A percentile compares a stretch with the other conserved stretches of the same genome.
Conservation (phyloP, 2,329 filamentous ascomycete genomes). For the Plenodomus lindquistii region DNA sequence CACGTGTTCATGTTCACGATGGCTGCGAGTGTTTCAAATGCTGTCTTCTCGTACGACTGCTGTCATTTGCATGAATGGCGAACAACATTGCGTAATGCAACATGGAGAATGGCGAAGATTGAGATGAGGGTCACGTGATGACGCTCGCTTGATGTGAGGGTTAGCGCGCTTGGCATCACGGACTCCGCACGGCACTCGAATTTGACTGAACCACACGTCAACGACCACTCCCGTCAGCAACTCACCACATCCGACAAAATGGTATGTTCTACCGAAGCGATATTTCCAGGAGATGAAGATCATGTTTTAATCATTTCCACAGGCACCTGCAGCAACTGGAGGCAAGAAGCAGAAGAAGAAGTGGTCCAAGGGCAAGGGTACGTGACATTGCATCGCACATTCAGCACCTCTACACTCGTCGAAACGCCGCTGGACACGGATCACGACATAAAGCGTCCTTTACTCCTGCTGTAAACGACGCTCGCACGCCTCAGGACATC, state of each 20-base stretch:
- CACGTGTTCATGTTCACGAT: neutral
- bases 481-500: conserved; percentile 1
- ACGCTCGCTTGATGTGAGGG: conserved; percentile 26
- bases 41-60: too few species aligned
- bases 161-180: conserved; percentile 19
- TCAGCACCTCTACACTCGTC: conserved; percentile 9
- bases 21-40: too few species aligned
- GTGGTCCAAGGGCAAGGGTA: conserved; percentile 69
- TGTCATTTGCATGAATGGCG: too few species aligned
- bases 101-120: neutral
- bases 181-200: conserved; percentile 22
- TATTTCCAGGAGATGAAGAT: neutral
- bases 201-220: conserved; percentile 14
- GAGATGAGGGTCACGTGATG: conserved; percentile 12
- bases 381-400: conserved; percentile 36
- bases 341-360: conserved; percentile 85
- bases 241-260: conserved; percentile 49
- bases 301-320: conserved; percentile 10
- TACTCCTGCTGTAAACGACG: neutral
- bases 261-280: conserved; percentile 32
- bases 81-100: neutral
- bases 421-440: neutral
- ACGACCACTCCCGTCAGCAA: conserved; percentile 26
- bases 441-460: neutral
- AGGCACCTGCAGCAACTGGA: conserved; percentile 62